Evolutionary conservation across 1,284 basidiomycete genomes (phyloP).

Genomic region (Cutaneotrichosporon dermatis): DNA sequence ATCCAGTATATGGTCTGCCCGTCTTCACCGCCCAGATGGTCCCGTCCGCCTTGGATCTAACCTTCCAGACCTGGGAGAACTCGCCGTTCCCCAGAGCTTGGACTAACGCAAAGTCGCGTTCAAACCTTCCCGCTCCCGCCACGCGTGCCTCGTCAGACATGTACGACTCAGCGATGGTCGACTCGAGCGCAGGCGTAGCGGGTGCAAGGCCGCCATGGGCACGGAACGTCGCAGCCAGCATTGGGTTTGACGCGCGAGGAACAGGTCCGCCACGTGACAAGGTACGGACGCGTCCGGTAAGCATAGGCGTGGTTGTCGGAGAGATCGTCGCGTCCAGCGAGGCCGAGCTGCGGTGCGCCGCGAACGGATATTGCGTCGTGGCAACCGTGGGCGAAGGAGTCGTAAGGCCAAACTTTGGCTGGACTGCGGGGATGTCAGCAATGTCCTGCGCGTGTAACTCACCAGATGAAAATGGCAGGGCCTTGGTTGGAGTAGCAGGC

Average conservation of each 20-base stretch:
- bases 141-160: conserved; percentile 5
- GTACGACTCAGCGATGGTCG: conserved; percentile 10
- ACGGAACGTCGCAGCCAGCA: conserved; percentile 39
- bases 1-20: conserved; percentile 84
- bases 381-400: conserved; percentile 34
- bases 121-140: conserved; percentile 29
- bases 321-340: not conserved
- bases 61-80: conserved; percentile 91
- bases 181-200: conserved; percentile 4
- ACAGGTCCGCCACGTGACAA: conserved; percentile 28
- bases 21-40: conserved; percentile 85
- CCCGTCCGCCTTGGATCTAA: conserved; percentile 61
- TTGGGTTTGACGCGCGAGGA: conserved; percentile 44
- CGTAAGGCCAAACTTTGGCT: conserved; percentile 24
- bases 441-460: conserved; percentile 5
- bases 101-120: conserved; percentile 63
- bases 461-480: conserved; percentile 22
- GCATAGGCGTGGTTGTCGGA: not conserved
- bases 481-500: conserved; percentile 40
- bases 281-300: conserved; percentile 7
- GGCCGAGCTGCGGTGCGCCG: conserved; percentile 18
- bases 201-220: conserved; percentile 7
- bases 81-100: conserved; percentile 83
- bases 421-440: conserved; percentile 1
- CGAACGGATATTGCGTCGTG: conserved; percentile 33